These are phyloP conservation scores for Xylaria longipes DNA, from an alignment of 495 filamentous ascomycete genomes.

Conservation along the genomic window DNA sequence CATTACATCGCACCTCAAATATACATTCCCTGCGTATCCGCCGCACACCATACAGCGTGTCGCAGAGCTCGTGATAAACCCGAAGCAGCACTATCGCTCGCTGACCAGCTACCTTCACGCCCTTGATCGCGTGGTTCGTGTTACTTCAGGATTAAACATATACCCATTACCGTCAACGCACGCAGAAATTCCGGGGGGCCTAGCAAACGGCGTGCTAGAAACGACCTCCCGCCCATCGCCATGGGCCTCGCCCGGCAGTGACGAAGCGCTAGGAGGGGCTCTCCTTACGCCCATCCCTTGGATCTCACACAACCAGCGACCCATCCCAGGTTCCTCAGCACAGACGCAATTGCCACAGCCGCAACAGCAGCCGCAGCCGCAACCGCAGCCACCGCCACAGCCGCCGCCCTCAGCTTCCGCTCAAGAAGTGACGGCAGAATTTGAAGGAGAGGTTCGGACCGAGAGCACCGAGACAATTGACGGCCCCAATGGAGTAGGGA, in stretches of 20 bases:
- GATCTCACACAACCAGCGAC: constrained; percentile 55
- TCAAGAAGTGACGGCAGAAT: constrained; percentile 39
- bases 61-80: constrained; percentile 84
- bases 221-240: constrained; percentile 68
- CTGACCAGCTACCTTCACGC: constrained; percentile 87
- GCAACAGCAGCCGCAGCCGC: constrained; percentile 32
- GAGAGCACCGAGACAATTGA: constrained; percentile 74
- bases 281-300: constrained; percentile 94
- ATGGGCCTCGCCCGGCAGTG: constrained; percentile 65
- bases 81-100: constrained; percentile 77
- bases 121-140: constrained; percentile 87
- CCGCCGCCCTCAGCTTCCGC: constrained; percentile 30
- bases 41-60: constrained; percentile 94
- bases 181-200: constrained; percentile 47
- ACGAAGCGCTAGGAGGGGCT: constrained; percentile 90
- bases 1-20: constrained; percentile 70
- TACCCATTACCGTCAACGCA: constrained; percentile 82
- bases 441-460: constrained; percentile 63
- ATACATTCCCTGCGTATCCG: constrained; percentile 73
- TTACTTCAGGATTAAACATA: constrained; percentile 78
- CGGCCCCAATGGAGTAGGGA: constrained; percentile 72
- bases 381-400: too few species aligned
- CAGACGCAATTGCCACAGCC: constrained; percentile 14
- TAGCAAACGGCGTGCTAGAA: constrained; percentile 67
- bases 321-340: constrained; percentile 18